Evolutionary conservation across 179 eudicot genomes (phyloP).

Genomic region (Silene vulgaris): DNA sequence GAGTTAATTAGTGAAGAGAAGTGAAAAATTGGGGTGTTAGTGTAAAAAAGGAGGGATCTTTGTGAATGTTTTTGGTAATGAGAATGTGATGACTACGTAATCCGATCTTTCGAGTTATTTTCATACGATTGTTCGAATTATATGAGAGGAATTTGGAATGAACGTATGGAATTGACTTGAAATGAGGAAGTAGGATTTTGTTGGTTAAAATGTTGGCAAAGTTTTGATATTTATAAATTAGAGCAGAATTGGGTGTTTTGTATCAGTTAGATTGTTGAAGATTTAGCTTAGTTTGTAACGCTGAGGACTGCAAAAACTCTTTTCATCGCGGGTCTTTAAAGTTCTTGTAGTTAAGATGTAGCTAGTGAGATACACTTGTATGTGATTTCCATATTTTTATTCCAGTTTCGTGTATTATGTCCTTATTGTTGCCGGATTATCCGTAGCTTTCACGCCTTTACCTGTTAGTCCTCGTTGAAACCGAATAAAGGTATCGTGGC

Average conservation of each 20-base stretch:
- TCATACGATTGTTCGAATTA: too few relatives aligned
- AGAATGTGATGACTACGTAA: background rate
- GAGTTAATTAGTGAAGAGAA: background rate
- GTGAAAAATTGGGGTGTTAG: background rate
- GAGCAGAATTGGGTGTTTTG: background rate
- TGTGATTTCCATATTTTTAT: too few relatives aligned
- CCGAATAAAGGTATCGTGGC: background rate
- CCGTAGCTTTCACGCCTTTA: background rate
- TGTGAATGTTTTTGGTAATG: constrained; percentile 3
- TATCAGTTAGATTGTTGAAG: background rate
- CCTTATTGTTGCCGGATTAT: background rate
- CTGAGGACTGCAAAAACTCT: too few relatives aligned
- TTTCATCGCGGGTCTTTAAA: too few relatives aligned
- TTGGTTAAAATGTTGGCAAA: background rate
- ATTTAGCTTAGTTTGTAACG: too few relatives aligned
- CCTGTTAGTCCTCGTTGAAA: background rate
- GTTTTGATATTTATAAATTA: background rate
- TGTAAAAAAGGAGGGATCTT: background rate
- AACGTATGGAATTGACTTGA: too few relatives aligned
- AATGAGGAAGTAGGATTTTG: background rate
- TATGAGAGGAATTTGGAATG: background rate
- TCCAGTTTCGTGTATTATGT: background rate
- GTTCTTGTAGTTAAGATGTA: too few relatives aligned
- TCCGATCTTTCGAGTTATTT: too few relatives aligned
- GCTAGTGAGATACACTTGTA: too few relatives aligned